These are phyloP conservation scores for Suillus plorans DNA, from an alignment of 768 basidiomycete genomes.

Conservation along the genomic window DNA sequence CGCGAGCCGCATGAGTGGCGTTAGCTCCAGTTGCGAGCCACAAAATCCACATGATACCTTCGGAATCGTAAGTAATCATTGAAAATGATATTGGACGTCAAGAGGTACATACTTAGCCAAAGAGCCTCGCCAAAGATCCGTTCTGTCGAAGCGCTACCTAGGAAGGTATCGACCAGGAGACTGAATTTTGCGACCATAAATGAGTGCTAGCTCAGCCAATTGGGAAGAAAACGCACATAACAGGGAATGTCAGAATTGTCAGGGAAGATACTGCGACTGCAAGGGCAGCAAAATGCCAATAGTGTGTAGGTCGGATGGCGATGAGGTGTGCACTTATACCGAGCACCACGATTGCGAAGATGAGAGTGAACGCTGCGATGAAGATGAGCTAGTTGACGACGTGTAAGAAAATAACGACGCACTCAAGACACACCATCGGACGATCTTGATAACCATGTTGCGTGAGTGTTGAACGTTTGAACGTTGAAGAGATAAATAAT, in stretches of 20 bases:
- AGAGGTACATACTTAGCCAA: constrained; percentile 34
- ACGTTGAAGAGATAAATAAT: not conserved
- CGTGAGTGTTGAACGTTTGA: not conserved
- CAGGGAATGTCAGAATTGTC: constrained; percentile 27
- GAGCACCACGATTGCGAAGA: constrained; percentile 34
- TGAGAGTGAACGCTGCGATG: constrained; percentile 11
- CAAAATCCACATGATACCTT: constrained; percentile 37
- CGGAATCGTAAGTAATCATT: not conserved
- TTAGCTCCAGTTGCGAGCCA: constrained; percentile 39
- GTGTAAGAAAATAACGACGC: not conserved
- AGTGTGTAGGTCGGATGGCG: constrained; percentile 17
- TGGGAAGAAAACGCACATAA: constrained; percentile 20
- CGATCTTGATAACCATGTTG: not conserved
- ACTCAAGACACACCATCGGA: not conserved
- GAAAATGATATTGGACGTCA: not conserved
- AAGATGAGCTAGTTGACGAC: not conserved
- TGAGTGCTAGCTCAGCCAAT: not conserved
- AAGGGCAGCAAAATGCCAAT: constrained; percentile 27
- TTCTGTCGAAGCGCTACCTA: constrained; percentile 18
- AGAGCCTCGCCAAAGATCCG: constrained; percentile 36
- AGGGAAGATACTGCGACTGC: constrained; percentile 28
- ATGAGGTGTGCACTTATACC: constrained; percentile 27
- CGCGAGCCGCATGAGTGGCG: constrained; percentile 14
- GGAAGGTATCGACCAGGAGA: constrained; percentile 24
- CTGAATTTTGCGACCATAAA: not conserved